Evolutionary conservation across 257 asterid genomes (phyloP), one percentile per base, ranked within the genome.

Genomic region (Petunia axillaris): DNA sequence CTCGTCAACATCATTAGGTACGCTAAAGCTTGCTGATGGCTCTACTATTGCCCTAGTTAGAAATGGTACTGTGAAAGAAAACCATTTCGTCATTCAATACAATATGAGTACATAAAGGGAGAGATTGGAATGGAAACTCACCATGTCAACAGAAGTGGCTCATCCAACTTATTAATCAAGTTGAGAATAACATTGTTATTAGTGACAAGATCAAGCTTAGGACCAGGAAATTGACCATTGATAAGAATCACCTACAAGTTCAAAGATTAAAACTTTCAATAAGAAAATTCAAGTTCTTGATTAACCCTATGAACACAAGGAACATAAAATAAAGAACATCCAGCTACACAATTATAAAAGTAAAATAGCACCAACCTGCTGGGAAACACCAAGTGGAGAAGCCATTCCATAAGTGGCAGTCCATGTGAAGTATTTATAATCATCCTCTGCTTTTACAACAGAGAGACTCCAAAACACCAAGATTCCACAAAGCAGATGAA

Each of bases 141-240:
- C 97, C 97, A 93, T 79, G 97, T 93, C 74, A 93, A 85, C 43
- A 93, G 97, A 77, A 93, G 85, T 77, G 97, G 95, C 88, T 90
- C 89, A 82, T 93, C 95, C 89, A 93, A 76, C 83, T 93, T 90
- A 70, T 93, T 91, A 67, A 93, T 79, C 65, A 93, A 85, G 84
- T 91, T 91, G 44, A 93, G 93, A 75, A 91, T 65, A 13, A 91
- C 84, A 87, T 93, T 93, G 40, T 93, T 95, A 88, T 93, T 93
- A 64, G 97, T 93, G 82, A 91, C 95, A 13, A 90, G 58, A 16
- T 86, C 93, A 64, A 93, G 90, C 16, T 82, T 87, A 64, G 97
- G 97, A 79, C 97, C 97, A 67, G 97, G 97, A 84, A 93, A 89
- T 76, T 91, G 93, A 40, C 97, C 97, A 75, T 93, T 91, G 81